Conservation (phyloP, 768 basidiomycete species). For the Tephrocybe sp. region DNA sequence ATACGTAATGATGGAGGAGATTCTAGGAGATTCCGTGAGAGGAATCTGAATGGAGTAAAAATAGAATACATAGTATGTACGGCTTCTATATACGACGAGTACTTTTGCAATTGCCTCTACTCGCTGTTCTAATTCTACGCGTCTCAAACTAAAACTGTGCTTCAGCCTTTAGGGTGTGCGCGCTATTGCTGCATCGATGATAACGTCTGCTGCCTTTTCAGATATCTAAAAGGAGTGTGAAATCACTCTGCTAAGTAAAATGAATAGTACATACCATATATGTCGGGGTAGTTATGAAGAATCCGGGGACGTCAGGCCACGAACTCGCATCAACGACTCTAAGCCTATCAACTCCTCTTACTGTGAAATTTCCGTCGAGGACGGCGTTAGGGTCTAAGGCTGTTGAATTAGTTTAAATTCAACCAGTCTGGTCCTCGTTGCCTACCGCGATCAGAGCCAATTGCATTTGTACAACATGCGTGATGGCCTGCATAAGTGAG, state of each 20-base stretch:
- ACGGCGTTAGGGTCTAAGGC: constrained; percentile 20
- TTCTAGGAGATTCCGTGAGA: no score
- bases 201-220: constrained; percentile 30
- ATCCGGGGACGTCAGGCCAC: constrained; percentile 30
- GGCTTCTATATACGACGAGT: no score
- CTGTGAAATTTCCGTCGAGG: constrained; percentile 29
- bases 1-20: no score
- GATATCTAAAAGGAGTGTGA: constrained; percentile 21
- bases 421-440: background rate
- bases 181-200: constrained; percentile 18
- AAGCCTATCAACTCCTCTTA: constrained; percentile 28
- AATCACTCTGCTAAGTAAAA: background rate
- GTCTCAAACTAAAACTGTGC: no score
- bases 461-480: constrained; percentile 31
- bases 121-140: no score
- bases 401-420: background rate
- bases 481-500: constrained; percentile 27
- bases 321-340: constrained; percentile 31
- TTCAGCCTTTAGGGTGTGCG: background rate
- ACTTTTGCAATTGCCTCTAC: no score
- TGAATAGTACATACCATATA: constrained; percentile 26
- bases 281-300: constrained; percentile 29
- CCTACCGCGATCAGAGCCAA: constrained; percentile 25
- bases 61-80: no score
- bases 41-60: no score